Conservation (phyloP, 805 yeast genomes). For the Candida nemodendra region DNA sequence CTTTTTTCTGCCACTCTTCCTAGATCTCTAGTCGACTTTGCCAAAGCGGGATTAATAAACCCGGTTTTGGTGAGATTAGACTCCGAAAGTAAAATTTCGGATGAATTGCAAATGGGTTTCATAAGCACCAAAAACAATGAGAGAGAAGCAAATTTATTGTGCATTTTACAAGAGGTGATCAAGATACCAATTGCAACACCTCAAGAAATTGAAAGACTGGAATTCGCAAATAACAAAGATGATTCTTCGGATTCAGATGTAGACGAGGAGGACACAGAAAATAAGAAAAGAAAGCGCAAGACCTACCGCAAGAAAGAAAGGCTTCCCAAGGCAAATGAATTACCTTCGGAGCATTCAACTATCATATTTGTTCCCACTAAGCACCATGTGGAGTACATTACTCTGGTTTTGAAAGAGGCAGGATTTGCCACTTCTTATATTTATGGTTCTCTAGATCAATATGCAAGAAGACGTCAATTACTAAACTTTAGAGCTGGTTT, state of each 20-base stretch:
- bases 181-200: constrained; percentile 77
- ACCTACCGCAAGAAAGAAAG: constrained; percentile 48
- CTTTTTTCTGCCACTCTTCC: constrained; percentile 96
- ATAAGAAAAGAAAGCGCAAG: constrained; percentile 29
- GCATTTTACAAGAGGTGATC: constrained; percentile 78
- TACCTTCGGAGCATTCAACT: constrained; percentile 85
- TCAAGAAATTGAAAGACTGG: constrained; percentile 60
- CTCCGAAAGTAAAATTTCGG: constrained; percentile 88
- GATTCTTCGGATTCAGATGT: constrained; percentile 56
- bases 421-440: constrained; percentile 87
- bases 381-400: constrained; percentile 94
- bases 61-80: constrained; percentile 93
- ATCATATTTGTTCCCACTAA: constrained; percentile 94
- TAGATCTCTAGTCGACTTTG: constrained; percentile 87
- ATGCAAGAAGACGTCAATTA: constrained; percentile 87
- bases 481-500: constrained; percentile 82
- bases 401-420: constrained; percentile 63
- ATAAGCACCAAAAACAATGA: constrained; percentile 78
- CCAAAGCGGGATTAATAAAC: constrained; percentile 91
- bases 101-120: constrained; percentile 86
- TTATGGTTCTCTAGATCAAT: constrained; percentile 93
- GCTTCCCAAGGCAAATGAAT: constrained; percentile 74
- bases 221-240: constrained; percentile 44
- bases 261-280: constrained; percentile 38
- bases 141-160: constrained; percentile 82